Conservation (phyloP, 768 basidiomycete species). For the Lactarius tabidus region DNA sequence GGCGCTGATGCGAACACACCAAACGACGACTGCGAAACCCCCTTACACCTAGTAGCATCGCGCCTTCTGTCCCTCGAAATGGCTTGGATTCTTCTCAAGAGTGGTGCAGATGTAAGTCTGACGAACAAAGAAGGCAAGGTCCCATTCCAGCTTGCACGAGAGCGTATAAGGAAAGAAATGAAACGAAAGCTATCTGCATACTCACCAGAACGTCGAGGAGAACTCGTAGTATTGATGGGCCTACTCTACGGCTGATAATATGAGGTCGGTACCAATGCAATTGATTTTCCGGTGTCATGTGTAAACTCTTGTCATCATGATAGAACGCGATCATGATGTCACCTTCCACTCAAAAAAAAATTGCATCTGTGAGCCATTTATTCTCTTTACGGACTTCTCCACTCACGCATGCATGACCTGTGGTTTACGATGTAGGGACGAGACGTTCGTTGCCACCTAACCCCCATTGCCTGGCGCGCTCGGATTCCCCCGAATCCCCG, state of each 20-base stretch:
- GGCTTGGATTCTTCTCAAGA: not conserved
- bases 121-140: not conserved
- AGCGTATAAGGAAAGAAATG: not conserved
- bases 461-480: too few relatives aligned
- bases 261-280: not conserved
- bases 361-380: too few relatives aligned
- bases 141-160: not conserved
- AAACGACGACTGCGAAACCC: not conserved
- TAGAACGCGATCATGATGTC: too few relatives aligned
- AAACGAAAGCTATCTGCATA: not conserved
- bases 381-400: too few relatives aligned
- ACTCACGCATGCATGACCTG: too few relatives aligned
- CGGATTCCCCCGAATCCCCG: too few relatives aligned
- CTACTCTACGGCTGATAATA: not conserved
- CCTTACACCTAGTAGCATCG: not conserved
- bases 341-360: too few relatives aligned
- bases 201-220: not conserved
- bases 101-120: not conserved
- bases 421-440: too few relatives aligned
- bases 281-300: not conserved
- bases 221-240: not conserved
- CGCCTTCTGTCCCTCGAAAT: not conserved
- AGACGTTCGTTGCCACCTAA: too few relatives aligned
- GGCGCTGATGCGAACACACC: too few relatives aligned
- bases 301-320: too few relatives aligned